Conservation (phyloP, 805 yeast genomes). For the Saturnispora silvae region DNA sequence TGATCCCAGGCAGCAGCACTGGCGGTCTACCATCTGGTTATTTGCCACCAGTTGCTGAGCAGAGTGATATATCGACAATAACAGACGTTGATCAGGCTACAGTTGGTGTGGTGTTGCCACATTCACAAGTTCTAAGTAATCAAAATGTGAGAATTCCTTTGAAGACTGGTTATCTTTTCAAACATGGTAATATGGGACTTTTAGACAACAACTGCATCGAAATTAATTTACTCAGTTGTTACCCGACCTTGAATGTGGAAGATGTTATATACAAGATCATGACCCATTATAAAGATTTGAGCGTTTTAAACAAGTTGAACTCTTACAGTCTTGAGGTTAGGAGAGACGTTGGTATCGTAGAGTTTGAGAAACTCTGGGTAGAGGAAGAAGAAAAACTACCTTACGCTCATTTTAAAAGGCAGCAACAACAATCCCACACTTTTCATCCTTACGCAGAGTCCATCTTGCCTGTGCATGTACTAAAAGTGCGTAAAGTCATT, state of each 20-base stretch:
- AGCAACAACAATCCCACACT: slow-evolving; percentile 6
- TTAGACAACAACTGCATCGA: slow-evolving; percentile 34
- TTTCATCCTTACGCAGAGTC: slow-evolving; percentile 18
- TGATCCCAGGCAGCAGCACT: background rate
- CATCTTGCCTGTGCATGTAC: slow-evolving; percentile 63
- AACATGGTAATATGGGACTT: slow-evolving; percentile 18
- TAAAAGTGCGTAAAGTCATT: slow-evolving; percentile 54
- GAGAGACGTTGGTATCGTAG: slow-evolving; percentile 22
- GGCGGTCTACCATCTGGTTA: slow-evolving; percentile 2
- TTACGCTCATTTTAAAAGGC: slow-evolving; percentile 12
- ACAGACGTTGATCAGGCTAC: slow-evolving; percentile 41
- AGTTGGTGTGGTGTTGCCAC: slow-evolving; percentile 47
- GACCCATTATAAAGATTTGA: slow-evolving; percentile 45
- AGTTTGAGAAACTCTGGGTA: slow-evolving; percentile 25
- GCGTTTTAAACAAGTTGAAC: slow-evolving; percentile 21
- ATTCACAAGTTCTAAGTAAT: slow-evolving; percentile 56
- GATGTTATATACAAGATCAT: slow-evolving; percentile 45
- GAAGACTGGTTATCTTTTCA: slow-evolving; percentile 57
- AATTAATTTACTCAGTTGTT: slow-evolving; percentile 62
- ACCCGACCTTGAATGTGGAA: slow-evolving; percentile 49
- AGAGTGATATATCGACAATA: slow-evolving; percentile 19
- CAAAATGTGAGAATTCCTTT: slow-evolving; percentile 63
- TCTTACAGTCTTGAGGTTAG: slow-evolving; percentile 10
- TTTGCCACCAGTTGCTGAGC: slow-evolving; percentile 5
- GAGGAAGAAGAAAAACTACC: slow-evolving; percentile 12